Evolutionary conservation across 805 yeast genomes (phyloP).

Genomic region (Cyberlindnera amylophila): DNA sequence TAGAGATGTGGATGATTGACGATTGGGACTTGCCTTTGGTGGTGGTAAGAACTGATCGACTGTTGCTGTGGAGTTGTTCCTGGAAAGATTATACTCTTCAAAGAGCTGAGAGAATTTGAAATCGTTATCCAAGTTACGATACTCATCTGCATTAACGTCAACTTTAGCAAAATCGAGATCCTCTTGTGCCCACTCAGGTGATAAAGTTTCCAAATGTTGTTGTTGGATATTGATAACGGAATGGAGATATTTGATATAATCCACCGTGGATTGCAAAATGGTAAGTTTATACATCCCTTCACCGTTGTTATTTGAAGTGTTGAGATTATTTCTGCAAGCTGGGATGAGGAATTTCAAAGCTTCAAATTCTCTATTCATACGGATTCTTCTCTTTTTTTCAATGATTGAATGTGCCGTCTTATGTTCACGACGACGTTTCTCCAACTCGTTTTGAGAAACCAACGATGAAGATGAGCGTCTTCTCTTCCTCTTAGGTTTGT

Average conservation of each 20-base stretch:
- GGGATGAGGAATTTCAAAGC: slow-evolving; percentile 75
- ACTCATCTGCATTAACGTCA: slow-evolving; percentile 55
- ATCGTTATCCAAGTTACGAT: slow-evolving; percentile 55
- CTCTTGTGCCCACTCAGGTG: slow-evolving; percentile 17
- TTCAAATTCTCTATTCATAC: slow-evolving; percentile 80
- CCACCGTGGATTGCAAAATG: slow-evolving; percentile 78
- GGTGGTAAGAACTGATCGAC: background rate
- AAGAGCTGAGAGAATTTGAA: slow-evolving; percentile 40
- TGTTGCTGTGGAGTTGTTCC: slow-evolving; percentile 4
- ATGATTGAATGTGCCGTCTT: slow-evolving; percentile 70
- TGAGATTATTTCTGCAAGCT: slow-evolving; percentile 53
- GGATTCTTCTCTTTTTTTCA: slow-evolving; percentile 72
- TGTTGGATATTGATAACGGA: slow-evolving; percentile 50
- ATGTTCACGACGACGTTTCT: slow-evolving; percentile 42
- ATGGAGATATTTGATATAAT: slow-evolving; percentile 70
- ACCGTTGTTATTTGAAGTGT: slow-evolving; percentile 26
- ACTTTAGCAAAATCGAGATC: slow-evolving; percentile 44
- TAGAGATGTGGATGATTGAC: background rate
- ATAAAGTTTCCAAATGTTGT: slow-evolving; percentile 34
- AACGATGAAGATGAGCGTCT: slow-evolving; percentile 25
- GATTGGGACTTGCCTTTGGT: background rate
- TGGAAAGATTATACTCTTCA: slow-evolving; percentile 13
- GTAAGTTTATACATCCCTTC: slow-evolving; percentile 80
- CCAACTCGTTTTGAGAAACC: slow-evolving; percentile 30
- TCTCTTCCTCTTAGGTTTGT: slow-evolving; percentile 24